phyloP scores from a whole-genome alignment of 768 basidiomycete species.

The Suillus plorans region DNA sequence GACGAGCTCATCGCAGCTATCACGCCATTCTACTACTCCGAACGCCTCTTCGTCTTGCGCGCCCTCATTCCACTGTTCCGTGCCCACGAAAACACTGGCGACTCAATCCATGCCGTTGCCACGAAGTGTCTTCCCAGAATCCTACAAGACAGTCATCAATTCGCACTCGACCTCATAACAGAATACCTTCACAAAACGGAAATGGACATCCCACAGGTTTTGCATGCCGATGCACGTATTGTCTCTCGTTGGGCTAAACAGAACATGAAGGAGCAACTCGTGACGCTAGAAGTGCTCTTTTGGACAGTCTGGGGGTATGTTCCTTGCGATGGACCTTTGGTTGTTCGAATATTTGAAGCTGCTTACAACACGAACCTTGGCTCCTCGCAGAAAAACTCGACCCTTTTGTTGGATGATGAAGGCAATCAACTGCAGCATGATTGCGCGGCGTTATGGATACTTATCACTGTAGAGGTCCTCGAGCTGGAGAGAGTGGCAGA shows the following conservation, averaged over 20 bases:
- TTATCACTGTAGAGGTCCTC: constrained; percentile 70
- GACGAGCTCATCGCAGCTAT: constrained; percentile 68
- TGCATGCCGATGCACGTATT: constrained; percentile 48
- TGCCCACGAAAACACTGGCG: constrained; percentile 56
- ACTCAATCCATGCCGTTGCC: constrained; percentile 56
- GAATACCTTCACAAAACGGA: constrained; percentile 36
- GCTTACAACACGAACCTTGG: constrained; percentile 55
- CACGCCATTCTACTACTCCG: constrained; percentile 79
- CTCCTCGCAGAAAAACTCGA: constrained; percentile 51
- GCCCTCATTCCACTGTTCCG: constrained; percentile 75
- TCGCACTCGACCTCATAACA: constrained; percentile 41
- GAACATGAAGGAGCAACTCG: constrained; percentile 73
- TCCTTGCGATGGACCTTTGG: constrained; percentile 61
- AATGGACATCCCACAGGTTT: constrained; percentile 60
- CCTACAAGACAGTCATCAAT: constrained; percentile 63
- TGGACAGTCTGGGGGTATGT: constrained; percentile 57
- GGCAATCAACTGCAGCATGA: constrained; percentile 66
- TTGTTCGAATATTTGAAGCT: constrained; percentile 55
- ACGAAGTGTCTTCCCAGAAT: constrained; percentile 54
- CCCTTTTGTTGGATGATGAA: constrained; percentile 51
- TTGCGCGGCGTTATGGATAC: constrained; percentile 71
- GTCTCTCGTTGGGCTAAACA: constrained; percentile 75
- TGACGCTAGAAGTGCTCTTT: constrained; percentile 78
- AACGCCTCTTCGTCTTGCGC: constrained; percentile 70
- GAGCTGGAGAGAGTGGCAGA: constrained; percentile 74